Evolutionary conservation across 768 basidiomycete species (phyloP), one percentile per base, ranked within the genome.

Genomic region (Trametes elegans): DNA sequence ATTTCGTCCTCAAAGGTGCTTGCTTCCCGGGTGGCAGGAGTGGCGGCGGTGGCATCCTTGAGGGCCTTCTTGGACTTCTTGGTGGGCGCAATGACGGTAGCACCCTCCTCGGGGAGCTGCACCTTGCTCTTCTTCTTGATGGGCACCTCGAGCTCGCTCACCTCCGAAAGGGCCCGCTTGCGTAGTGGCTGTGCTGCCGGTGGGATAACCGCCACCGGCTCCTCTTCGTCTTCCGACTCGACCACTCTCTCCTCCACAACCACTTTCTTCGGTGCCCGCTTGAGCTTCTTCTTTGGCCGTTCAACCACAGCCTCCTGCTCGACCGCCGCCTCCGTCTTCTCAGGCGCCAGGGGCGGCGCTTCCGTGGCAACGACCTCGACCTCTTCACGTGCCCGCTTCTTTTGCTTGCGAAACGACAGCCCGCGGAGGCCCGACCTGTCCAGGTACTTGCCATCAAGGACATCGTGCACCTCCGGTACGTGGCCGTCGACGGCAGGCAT

Each of bases 201-300:
- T 10, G 45, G 39, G 13, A 62, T 59, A 26, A 60, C 59, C n/a
- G 55, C 53, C n/a, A 57, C 70, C 24, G 62, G 52, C 10, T 61
- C 71, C 19, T 75, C 77, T 50, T 86, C 87, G 34, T 81, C 80
- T 62, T 87, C 87, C 6, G 79, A 82, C 73, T 86, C 87, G 35
- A 81, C 60, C 36, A 84, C 61, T 44, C 61, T 62, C 41, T 84
- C 66, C 44, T 65, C 64, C 29, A 52, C 52, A 23, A 61, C 48
- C 5, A 62, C 59, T 47, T 53, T 56, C 60, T 58, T 59, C 7
- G 44, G 34, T 18, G 59, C 44, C 54, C 59, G 61, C 65, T 62
- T 70, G 21, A 57, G 53, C 49, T 62, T 63, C 66, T 70, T 70
- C 64, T 53, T 61, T 21, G 68, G 64, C 24, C 59, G 57, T 47